Conservation (phyloP, 2,329 filamentous ascomycete species). For the Microdochium trichocladiopsis region DNA sequence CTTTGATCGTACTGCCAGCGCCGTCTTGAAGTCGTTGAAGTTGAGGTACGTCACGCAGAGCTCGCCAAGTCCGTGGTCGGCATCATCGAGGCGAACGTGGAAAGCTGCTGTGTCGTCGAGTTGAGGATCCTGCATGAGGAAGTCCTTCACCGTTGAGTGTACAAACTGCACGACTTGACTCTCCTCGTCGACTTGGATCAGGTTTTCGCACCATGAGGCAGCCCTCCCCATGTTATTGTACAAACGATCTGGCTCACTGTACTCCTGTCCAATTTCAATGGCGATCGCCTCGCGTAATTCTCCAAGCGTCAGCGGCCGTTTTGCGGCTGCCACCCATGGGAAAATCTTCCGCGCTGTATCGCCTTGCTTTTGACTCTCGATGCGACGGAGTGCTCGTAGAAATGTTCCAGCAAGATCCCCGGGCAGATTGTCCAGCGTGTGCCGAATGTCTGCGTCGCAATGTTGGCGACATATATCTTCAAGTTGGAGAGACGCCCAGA, state of each 20-base stretch:
- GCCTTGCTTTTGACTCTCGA: slow-evolving; percentile 10
- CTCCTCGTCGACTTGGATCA: slow-evolving; percentile 11
- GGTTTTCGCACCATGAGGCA: slow-evolving; percentile 8
- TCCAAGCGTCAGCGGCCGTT: slow-evolving; percentile 21
- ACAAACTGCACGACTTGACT: slow-evolving; percentile 8
- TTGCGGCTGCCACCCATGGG: slow-evolving; percentile 21
- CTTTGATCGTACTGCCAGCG: slow-evolving; percentile 21
- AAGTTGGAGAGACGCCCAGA: slow-evolving; percentile 10
- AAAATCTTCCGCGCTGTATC: slow-evolving; percentile 16
- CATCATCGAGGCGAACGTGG: slow-evolving; percentile 14
- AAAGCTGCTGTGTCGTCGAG: slow-evolving; percentile 7
- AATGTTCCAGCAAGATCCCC: slow-evolving; percentile 20
- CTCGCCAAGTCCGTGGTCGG: slow-evolving; percentile 21
- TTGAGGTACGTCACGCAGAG: slow-evolving; percentile 31
- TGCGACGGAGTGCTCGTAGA: slow-evolving; percentile 14
- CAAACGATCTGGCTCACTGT: slow-evolving; percentile 12
- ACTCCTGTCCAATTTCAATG: slow-evolving; percentile 20
- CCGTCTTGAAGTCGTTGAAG: slow-evolving; percentile 28
- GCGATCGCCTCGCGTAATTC: slow-evolving; percentile 28
- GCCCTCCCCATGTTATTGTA: slow-evolving; percentile 17
- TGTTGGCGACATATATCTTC: slow-evolving; percentile 7
- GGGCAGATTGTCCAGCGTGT: slow-evolving; percentile 20
- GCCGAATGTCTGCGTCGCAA: slow-evolving; percentile 14
- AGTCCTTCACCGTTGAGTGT: slow-evolving; percentile 20
- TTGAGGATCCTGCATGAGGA: slow-evolving; percentile 9